Percentiles rank a stretch among this genome's conserved stretches.
Evolutionary conservation across 306 rosid species (phyloP).

Genomic region (Cucurbita pepo): DNA sequence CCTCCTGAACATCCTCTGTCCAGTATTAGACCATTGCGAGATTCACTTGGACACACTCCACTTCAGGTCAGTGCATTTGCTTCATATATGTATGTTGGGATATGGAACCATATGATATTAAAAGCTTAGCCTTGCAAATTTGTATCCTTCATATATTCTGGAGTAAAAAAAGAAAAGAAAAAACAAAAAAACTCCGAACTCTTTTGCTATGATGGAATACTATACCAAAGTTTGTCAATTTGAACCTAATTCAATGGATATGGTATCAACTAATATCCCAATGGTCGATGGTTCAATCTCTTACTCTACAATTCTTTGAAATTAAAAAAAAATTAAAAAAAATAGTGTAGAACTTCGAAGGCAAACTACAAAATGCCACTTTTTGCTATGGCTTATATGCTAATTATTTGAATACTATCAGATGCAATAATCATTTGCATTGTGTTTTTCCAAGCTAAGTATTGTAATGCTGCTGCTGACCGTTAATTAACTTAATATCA

Average conservation of each 20-base stretch:
- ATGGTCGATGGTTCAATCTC: too few species aligned
- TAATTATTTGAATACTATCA: not conserved
- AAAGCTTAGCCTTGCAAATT: not conserved
- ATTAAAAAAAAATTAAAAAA: too few species aligned
- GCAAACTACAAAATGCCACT: not conserved
- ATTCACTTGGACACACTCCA: conserved; percentile 97
- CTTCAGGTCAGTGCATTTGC: conserved; percentile 42
- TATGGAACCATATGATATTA: not conserved
- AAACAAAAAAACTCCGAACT: not conserved
- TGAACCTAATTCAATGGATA: too few species aligned
- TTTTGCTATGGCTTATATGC: not conserved
- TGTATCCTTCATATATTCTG: not conserved
- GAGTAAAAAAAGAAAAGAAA: not conserved
- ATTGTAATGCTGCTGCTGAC: not conserved
- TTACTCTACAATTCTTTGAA: too few species aligned
- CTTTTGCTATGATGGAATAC: not conserved
- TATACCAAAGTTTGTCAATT: too few species aligned
- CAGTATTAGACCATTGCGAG: conserved; percentile 54
- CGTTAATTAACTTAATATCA: not conserved
- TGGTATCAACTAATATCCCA: too few species aligned
- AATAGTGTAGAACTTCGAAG: too few species aligned
- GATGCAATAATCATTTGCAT: not conserved
- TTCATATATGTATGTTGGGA: not conserved
- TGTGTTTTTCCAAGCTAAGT: not conserved
- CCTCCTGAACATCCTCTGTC: conserved; percentile 87